Percentiles rank a stretch among this genome's conserved stretches.
Evolutionary conservation across 129 eudicot species (phyloP).

Genomic region (Tagetes patula): DNA sequence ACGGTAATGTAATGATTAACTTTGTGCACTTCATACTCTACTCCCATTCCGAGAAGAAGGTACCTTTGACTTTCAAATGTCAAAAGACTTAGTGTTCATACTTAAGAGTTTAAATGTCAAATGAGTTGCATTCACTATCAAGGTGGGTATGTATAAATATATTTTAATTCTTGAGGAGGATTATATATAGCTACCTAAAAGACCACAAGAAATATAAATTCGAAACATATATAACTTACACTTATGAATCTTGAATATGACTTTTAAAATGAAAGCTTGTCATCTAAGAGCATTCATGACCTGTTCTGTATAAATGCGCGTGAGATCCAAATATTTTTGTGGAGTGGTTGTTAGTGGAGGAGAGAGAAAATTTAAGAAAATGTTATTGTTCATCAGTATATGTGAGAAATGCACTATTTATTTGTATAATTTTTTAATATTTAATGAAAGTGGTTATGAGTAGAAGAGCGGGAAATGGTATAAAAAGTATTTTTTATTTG

Average conservation of each 20-base stretch:
- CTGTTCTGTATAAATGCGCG: too few relatives aligned
- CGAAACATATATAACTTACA: not conserved
- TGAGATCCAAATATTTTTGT: too few relatives aligned
- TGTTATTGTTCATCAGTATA: too few relatives aligned
- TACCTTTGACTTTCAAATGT: slow-evolving; percentile 9
- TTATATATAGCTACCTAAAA: not conserved
- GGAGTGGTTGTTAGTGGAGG: too few relatives aligned
- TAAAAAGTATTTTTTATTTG: too few relatives aligned
- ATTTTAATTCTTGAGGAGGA: slow-evolving; percentile 8
- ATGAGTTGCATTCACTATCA: not conserved
- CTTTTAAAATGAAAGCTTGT: not conserved
- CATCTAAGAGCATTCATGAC: not conserved
- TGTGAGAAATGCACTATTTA: too few relatives aligned
- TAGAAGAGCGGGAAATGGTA: too few relatives aligned
- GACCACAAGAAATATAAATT: not conserved
- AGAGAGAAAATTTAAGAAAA: too few relatives aligned
- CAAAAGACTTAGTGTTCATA: slow-evolving; percentile 3
- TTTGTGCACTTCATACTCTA: not conserved
- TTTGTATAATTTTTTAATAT: too few relatives aligned
- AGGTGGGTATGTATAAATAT: slow-evolving; percentile 9
- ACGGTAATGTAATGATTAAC: slow-evolving; percentile 45
- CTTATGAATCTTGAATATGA: slow-evolving; percentile 1
- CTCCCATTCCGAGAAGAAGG: slow-evolving; percentile 1
- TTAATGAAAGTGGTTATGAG: too few relatives aligned
- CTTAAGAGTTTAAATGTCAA: not conserved